These are phyloP conservation scores for Colletotrichum lupini DNA, from an alignment of 2,329 filamentous ascomycete species.

Conservation along the genomic window DNA sequence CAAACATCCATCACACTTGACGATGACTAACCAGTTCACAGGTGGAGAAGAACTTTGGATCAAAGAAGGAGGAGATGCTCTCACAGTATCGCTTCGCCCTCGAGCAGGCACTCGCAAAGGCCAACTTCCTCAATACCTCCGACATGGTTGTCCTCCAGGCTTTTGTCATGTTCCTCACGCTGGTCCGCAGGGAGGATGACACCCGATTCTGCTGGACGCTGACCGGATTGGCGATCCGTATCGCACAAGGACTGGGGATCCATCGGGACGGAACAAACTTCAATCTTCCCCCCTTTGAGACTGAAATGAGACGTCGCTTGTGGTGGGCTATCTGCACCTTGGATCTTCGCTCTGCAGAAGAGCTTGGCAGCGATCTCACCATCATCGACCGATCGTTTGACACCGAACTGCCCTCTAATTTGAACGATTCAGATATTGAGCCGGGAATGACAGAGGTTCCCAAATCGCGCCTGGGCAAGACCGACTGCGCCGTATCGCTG, in stretches of 20 bases:
- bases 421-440: slow-evolving; percentile 60
- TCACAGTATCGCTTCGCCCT: slow-evolving; percentile 63
- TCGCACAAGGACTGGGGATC: slow-evolving; percentile 69
- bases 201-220: slow-evolving; percentile 70
- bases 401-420: slow-evolving; percentile 59
- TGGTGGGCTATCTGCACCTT: slow-evolving; percentile 71
- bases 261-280: slow-evolving; percentile 66
- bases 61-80: slow-evolving; percentile 56
- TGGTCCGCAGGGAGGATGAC: slow-evolving; percentile 58
- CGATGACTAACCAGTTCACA: slow-evolving; percentile 21
- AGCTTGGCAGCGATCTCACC: slow-evolving; percentile 60
- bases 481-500: slow-evolving; percentile 61
- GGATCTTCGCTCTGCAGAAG: slow-evolving; percentile 66
- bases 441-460: slow-evolving; percentile 61
- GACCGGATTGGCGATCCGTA: slow-evolving; percentile 66
- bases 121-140: slow-evolving; percentile 67
- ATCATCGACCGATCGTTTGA: slow-evolving; percentile 56
- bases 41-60: slow-evolving; percentile 53
- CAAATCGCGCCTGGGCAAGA: slow-evolving; percentile 58
- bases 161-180: slow-evolving; percentile 64
- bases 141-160: slow-evolving; percentile 69
- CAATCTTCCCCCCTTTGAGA: slow-evolving; percentile 66
- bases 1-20: too few relatives aligned
- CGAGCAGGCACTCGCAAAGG: slow-evolving; percentile 67
- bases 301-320: slow-evolving; percentile 68